phyloP scores from a whole-genome alignment of 192 early-diverging fungal genomes.

The Backusella morwellensis region DNA sequence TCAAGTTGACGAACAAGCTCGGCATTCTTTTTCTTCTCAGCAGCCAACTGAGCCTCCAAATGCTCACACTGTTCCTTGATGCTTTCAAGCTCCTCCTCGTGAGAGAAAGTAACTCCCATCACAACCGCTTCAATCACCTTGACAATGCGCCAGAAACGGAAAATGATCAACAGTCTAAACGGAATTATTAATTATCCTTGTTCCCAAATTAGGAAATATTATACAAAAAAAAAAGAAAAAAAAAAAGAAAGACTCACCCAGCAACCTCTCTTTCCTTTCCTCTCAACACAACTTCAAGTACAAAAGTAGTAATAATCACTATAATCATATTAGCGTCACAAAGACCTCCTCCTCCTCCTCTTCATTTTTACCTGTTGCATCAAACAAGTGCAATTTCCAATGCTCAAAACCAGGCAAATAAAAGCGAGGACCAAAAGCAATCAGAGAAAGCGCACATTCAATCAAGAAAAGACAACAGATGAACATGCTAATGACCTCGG shows the following conservation, averaged over 20 bases:
- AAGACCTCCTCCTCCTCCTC: background rate
- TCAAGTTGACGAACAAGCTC: background rate
- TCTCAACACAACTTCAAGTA: constrained; percentile 47
- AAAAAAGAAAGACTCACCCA: constrained; percentile 17
- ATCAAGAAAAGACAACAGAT: constrained; percentile 51
- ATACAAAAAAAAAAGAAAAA: background rate
- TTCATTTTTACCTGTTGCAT: constrained; percentile 35
- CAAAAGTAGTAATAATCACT: constrained; percentile 49
- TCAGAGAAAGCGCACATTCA: constrained; percentile 43
- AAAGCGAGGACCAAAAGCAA: constrained; percentile 47
- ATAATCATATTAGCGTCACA: background rate
- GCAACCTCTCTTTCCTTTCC: constrained; percentile 54
- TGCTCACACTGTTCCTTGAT: constrained; percentile 8
- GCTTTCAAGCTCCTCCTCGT: constrained; percentile 9
- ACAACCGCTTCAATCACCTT: constrained; percentile 49
- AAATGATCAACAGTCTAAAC: constrained; percentile 46
- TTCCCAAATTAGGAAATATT: background rate
- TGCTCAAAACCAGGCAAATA: constrained; percentile 38
- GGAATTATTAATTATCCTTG: background rate
- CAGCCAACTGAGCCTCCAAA: background rate
- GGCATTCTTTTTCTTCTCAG: background rate
- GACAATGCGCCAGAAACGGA: constrained; percentile 55
- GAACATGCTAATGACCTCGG: constrained; percentile 33
- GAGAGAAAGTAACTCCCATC: constrained; percentile 31
- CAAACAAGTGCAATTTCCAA: constrained; percentile 46